Conservation (phyloP, 805 yeast species). For the Ogataea trehaloabstinens region DNA sequence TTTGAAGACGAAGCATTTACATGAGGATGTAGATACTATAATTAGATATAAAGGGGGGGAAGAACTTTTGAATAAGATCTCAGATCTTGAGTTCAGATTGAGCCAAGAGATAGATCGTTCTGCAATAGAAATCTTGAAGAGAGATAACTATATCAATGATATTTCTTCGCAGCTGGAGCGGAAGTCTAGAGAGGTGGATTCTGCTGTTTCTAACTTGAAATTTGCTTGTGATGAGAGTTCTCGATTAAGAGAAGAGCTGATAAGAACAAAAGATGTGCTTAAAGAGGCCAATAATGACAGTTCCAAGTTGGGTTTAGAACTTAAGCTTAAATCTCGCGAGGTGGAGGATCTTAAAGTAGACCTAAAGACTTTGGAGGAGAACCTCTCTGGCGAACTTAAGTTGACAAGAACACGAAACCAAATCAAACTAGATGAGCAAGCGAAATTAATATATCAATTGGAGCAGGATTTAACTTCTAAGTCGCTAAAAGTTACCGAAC, state of each 20-base stretch:
- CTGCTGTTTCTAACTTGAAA: slow-evolving; percentile 18
- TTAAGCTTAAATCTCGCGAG: slow-evolving; percentile 4
- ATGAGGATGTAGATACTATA: slow-evolving; percentile 5
- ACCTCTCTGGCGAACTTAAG: slow-evolving; percentile 4
- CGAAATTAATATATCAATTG: background rate
- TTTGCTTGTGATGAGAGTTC: slow-evolving; percentile 18
- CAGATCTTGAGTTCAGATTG: slow-evolving; percentile 14
- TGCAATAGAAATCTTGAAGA: background rate
- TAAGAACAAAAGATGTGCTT: slow-evolving; percentile 11
- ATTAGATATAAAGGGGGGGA: slow-evolving; percentile 3
- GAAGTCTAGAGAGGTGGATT: slow-evolving; percentile 34
- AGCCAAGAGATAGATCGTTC: slow-evolving; percentile 1
- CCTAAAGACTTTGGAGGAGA: slow-evolving; percentile 11
- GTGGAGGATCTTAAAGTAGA: slow-evolving; percentile 15
- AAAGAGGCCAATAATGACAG: slow-evolving; percentile 5
- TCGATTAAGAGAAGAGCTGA: slow-evolving; percentile 38
- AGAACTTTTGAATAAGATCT: slow-evolving; percentile 10
- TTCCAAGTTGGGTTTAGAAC: slow-evolving; percentile 4
- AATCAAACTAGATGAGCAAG: slow-evolving; percentile 4
- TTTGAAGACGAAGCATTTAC: background rate
- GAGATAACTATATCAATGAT: slow-evolving; percentile 13
- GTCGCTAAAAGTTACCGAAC: slow-evolving; percentile 23
- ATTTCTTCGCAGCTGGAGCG: slow-evolving; percentile 28
- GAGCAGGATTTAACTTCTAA: slow-evolving; percentile 2
- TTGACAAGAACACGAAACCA: slow-evolving; percentile 4